phyloP scores from a whole-genome alignment of 2,329 filamentous ascomycete species.

The Aspergillus eucalypticola region DNA sequence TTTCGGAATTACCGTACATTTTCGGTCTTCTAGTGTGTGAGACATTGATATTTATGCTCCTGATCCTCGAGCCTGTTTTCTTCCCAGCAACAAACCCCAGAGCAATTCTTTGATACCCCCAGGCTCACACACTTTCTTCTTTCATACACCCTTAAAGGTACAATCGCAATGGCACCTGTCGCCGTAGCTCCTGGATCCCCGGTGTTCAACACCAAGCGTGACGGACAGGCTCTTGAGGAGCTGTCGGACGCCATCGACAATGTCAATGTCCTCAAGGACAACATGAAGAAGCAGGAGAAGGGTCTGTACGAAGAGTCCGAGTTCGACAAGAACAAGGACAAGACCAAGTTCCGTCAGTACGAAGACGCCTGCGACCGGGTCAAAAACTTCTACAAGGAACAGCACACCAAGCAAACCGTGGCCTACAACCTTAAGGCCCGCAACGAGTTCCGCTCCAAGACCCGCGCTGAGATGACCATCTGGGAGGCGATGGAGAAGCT shows the following conservation, averaged over 20 bases:
- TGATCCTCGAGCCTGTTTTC: slow-evolving; percentile 3
- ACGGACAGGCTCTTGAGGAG: slow-evolving; percentile 60
- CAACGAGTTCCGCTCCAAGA: slow-evolving; percentile 66
- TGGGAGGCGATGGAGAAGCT: slow-evolving; percentile 94
- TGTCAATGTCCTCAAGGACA: slow-evolving; percentile 61
- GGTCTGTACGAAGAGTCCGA: slow-evolving; percentile 57
- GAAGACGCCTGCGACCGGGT: slow-evolving; percentile 80
- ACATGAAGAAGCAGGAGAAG: slow-evolving; percentile 44
- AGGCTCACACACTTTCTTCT: background rate
- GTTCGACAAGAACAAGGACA: slow-evolving; percentile 76
- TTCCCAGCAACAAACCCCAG: background rate
- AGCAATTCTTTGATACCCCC: slow-evolving; percentile 5
- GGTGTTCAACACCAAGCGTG: slow-evolving; percentile 46
- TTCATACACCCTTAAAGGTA: background rate
- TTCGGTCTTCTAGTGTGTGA: background rate
- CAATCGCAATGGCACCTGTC: slow-evolving; percentile 32
- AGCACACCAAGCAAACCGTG: slow-evolving; percentile 60
- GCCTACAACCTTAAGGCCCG: slow-evolving; percentile 81
- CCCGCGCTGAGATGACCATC: slow-evolving; percentile 75
- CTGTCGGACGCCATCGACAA: slow-evolving; percentile 61
- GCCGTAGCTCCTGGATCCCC: slow-evolving; percentile 28
- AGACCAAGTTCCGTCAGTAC: slow-evolving; percentile 78
- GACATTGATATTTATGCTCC: slow-evolving; percentile 9
- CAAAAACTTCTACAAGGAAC: slow-evolving; percentile 79
- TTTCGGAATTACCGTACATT: slow-evolving; percentile 4